Base-by-base conservation (phyloP, 1,284 basidiomycete genomes). In the Cystobasidiaceae sp. region DNA sequence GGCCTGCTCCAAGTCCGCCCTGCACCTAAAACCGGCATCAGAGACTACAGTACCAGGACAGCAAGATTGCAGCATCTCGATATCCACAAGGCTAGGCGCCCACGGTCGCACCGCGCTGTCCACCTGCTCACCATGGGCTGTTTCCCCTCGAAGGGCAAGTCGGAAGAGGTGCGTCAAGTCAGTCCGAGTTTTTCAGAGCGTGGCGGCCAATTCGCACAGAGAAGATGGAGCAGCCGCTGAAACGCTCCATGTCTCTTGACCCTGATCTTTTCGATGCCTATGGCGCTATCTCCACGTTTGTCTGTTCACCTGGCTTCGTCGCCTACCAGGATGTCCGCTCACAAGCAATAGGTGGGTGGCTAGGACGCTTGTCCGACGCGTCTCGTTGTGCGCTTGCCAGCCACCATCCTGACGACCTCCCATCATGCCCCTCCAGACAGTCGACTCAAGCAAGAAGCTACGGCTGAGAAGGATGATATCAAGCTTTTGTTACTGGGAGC, bases 401-500 rank as follows among this genome's bases (percentile, higher is more conserved):
- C 23, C 8, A 4, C 7, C 55, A 27, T 28, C 5, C 19, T 28
- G 19, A n/a, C n/a, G 19, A n/a, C 28, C n/a, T n/a, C 28, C 32
- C 13, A 52, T 52, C 28, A 52, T 75, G 67, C 73, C 75, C 69
- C 32, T 13, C 6, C 44, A 64, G 61, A 64, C 34, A 32, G 21
- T 5, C 32, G 39, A 28, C 41, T 64, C 32, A 55, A 56, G 23
- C 61, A 48, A 44, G 61, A 64, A 28, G 33, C 46, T 17, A 46
- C 30, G 15, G 43, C 51, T 13, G 51, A 55, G 44, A 55, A 48
- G 32, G 43, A 55, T 15, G 61, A 64, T 17, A 64, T 64, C 51
- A 64, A 76, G 67, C 72, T 76, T 67, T 68, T 76, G 0, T 69
- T 74, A 39, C 71, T 75, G 51, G 75, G 75, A 21, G 75, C 76